phyloP scores from a whole-genome alignment of 1,284 basidiomycete genomes.

The Leccinum discolor region DNA sequence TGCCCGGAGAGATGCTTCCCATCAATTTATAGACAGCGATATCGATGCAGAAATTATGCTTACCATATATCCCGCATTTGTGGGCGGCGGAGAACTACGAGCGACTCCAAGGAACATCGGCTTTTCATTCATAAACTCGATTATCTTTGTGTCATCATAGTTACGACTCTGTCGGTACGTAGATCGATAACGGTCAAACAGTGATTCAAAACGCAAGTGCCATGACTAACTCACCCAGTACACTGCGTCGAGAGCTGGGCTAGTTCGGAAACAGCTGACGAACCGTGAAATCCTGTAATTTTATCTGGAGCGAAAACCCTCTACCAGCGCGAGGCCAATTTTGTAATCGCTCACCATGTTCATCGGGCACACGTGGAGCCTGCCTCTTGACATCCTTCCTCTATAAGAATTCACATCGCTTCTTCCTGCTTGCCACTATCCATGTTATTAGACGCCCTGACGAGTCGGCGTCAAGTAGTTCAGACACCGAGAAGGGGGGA shows the following conservation, averaged over 20 bases:
- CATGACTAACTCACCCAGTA: neutral
- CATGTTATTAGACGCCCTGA: neutral
- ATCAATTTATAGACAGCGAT: neutral
- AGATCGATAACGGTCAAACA: neutral
- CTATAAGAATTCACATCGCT: conserved; percentile 8
- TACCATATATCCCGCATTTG: neutral
- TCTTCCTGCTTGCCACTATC: neutral
- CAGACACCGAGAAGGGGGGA: too few relatives aligned
- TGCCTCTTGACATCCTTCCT: neutral
- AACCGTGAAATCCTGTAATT: neutral
- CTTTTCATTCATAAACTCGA: neutral
- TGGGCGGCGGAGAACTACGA: neutral
- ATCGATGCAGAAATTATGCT: neutral
- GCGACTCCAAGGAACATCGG: neutral
- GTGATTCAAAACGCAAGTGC: neutral
- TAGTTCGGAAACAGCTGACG: neutral
- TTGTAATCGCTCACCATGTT: neutral
- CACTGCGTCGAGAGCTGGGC: neutral
- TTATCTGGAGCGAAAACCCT: neutral
- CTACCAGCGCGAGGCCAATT: neutral
- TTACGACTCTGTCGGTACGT: neutral
- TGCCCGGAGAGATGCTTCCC: neutral
- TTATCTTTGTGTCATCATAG: neutral
- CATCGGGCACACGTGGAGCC: neutral
- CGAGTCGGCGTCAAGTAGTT: too few relatives aligned